Base-by-base conservation (phyloP, 2,329 filamentous ascomycete species). In the Diaporthe sp. region DNA sequence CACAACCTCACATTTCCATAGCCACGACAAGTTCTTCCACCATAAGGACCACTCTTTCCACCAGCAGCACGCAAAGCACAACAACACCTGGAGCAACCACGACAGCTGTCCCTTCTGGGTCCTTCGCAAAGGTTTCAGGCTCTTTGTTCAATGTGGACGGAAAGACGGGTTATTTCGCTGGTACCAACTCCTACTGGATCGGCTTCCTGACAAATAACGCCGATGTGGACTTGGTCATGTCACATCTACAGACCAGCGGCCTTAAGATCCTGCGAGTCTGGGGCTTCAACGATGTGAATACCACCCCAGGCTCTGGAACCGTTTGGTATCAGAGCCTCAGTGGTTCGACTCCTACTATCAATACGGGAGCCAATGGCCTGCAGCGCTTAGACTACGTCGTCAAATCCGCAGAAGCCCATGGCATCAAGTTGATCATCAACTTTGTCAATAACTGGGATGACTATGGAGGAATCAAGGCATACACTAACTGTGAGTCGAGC, bases 371-470 rank as follows among this genome's bases (percentile, higher is more conserved):
- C 53, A 85, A 93, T 80, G 91, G 92, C 22, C 87, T 93, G 10
- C 87, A 92, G 81, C 88, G 91, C 22, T 88, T 94, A 1, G 92
- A 94, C 79, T 90, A 90, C 67, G 91, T 93, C 1, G 91, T 94
- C 73, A 80, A 86, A 53, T 85, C 88, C 0, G 92, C 92, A 8
- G 90, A 92, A 81, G 85, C 86, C 71, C 85, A 89, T 71, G 89
- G 89, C 6, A 86, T 93, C 78, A 92, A 92, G 81, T 84, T 93
- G 9, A 92, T 93, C 77, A 88, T 92, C 80, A 89, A 90, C 78
- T 90, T 93, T 53, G 90, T 93, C 72, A 94, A 94, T 83, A 90
- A 93, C 83, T 94, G 92, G 91, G 86, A 85, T 57, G 92, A 94
- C 79, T 93, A 92, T 57, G 91, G 90, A 37, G 91, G 92, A 61